Evolutionary conservation across 2,329 filamentous ascomycete genomes (phyloP).

Genomic region (Amauroascus verrucosus): DNA sequence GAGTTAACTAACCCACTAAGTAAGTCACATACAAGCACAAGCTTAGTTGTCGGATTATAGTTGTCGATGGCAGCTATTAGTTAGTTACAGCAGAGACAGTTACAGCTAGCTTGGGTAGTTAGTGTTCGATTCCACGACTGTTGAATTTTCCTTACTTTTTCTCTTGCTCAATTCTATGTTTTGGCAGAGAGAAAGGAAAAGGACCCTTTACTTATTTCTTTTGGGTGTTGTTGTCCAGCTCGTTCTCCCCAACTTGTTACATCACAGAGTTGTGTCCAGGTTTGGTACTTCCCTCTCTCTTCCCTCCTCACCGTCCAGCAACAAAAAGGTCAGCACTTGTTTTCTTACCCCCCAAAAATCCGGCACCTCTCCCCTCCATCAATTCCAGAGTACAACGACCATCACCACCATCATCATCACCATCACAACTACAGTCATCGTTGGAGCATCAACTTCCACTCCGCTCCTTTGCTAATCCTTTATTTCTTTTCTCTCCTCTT

Average conservation of each 20-base stretch:
- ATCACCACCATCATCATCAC: background rate
- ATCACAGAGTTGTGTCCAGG: slow-evolving; percentile 8
- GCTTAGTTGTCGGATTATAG: no score
- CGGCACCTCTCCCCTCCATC: slow-evolving; percentile 7
- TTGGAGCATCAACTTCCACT: background rate
- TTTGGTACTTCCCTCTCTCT: slow-evolving; percentile 1
- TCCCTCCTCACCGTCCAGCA: background rate
- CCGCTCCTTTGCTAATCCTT: background rate
- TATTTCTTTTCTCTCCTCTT: slow-evolving; percentile 4
- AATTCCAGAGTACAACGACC: background rate
- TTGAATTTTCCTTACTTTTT: no score
- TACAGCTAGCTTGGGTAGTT: no score
- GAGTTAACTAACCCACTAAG: no score
- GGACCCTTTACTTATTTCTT: no score
- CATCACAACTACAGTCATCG: no score
- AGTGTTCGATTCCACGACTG: no score
- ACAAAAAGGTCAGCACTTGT: background rate
- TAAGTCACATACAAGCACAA: no score
- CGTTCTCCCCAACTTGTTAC: slow-evolving; percentile 1
- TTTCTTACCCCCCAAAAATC: background rate
- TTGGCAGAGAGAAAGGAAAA: no score
- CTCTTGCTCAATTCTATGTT: no score
- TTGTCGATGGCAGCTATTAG: no score
- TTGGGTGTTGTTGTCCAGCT: background rate
- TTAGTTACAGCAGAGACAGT: no score